Evolutionary conservation across 2,329 filamentous ascomycete species (phyloP), one percentile per base, ranked within the genome.

Genomic region (Pyrenophora graminea): DNA sequence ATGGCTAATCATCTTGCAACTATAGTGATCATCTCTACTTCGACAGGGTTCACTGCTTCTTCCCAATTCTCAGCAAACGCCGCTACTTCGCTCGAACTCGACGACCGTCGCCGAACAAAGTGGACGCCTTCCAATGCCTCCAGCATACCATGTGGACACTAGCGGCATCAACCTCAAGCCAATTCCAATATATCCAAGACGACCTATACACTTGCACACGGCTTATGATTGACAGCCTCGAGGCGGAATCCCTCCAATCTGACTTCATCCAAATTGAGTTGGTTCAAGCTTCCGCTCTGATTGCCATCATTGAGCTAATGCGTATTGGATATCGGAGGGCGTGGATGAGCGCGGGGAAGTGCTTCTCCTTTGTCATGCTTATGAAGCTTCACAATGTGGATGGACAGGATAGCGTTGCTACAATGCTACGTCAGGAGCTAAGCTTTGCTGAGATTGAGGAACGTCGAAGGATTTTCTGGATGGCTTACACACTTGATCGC

Each of bases 151-250:
- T 41, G 39, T 41, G 39, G 39, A 41, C 39, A 10, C 18, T 41
- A 7, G 39, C 39, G 5, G 39, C 25, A 4, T 41, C 39, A 4
- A 31, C 27, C 4, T 41, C 39, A 12, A 41, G 15, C 17, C 39
- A 41, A 19, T 41, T 41, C n/a, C 39, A 41, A 33, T 30, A 41
- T 15, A 41, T 41, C 17, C 39, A 41, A n/a, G 39, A 41, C 17
- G 15, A 41, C 6, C 17, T 41, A 18, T 41, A 41, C 13, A 13
- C 27, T 4, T 30, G 31, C n/a, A 41, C 39, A 19, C 15, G 18
- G 1, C 27, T 31, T 19, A 41, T 41, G 27, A 19, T 41, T 7
- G 39, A 41, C 4, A 32, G 25, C 15, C 39, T 41, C 2, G 39
- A 41, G 6, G 10, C 15, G 10, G 18, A 21, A 40, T 40, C 15